phyloP scores from a whole-genome alignment of 139 green algal species.

The Coelastrella sp. region DNA sequence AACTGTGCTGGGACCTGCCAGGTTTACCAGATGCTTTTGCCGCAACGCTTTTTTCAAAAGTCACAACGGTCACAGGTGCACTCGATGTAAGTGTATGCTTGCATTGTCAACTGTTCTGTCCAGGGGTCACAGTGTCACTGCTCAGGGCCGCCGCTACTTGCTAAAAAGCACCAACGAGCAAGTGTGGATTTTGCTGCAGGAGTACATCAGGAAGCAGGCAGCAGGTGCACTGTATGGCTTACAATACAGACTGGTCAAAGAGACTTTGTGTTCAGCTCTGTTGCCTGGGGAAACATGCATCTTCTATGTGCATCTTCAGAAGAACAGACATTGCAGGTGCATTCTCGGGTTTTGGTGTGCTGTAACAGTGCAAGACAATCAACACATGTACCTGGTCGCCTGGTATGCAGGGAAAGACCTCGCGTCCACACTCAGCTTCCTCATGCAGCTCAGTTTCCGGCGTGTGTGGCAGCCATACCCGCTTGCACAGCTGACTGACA shows the following conservation, averaged over 20 bases:
- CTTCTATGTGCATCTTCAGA: no score
- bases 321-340: no score
- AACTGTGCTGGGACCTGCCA: no score
- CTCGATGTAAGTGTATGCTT: not conserved
- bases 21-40: no score
- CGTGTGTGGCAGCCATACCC: constrained; percentile 63
- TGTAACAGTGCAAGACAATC: no score
- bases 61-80: not conserved
- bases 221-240: constrained; percentile 34
- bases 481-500: constrained; percentile 43
- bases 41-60: no score
- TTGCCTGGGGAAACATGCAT: no score
- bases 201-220: constrained; percentile 76
- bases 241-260: no score
- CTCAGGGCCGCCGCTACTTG: constrained; percentile 85
- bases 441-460: constrained; percentile 90
- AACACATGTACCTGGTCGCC: no score
- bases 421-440: constrained; percentile 74
- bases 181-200: constrained; percentile 84
- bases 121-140: constrained; percentile 57
- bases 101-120: not conserved
- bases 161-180: constrained; percentile 80
- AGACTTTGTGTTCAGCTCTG: no score
- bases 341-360: not conserved
- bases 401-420: constrained; percentile 61